Evolutionary conservation across 2,329 filamentous ascomycete genomes (phyloP), one percentile per base, ranked within the genome.

Genomic region (Stylonectria norvegica): DNA sequence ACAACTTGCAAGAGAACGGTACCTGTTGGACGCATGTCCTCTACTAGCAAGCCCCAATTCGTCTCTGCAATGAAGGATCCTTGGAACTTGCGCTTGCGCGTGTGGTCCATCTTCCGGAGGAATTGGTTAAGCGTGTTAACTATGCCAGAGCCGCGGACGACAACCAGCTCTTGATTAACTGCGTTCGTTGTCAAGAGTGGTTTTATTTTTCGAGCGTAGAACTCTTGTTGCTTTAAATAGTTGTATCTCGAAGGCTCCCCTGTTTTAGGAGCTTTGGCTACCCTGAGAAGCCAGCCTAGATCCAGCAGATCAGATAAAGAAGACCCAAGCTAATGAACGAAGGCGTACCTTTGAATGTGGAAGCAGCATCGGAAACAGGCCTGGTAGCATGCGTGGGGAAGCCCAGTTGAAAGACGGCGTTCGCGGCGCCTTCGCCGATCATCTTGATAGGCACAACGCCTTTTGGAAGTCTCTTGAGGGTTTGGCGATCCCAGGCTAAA

Each of bases 381-480:
- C n/a, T n/a, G n/a, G n/a, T n/a, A n/a, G n/a, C n/a, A n/a, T n/a
- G n/a, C n/a, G n/a, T n/a, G 4, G 67, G 63, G 15, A 71, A 45
- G 32, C 68, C 66, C 40, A 86, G 72, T 50, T 75, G 74, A 56
- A 86, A 89, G 47, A 90, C 83, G 36, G 84, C 75, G 61, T 93
- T 91, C 38, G 87, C 86, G 17, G 85, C 82, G 17, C 86, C 87
- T 62, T 93, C 86, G 18, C 73, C 76, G 16, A 80, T 63, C 42
- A 78, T 67, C 37, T 62, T 59, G 36, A 64, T 47, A 11, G 64
- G 61, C 18, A 53, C 60, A 27, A 61, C 58, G 20, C 62, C 63
- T 31, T 44, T 48, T 18, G 65, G 64, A 5, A 68, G 58, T 15
- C 54, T 54, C 46, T 59, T 65, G 40, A 66, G 45, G 8, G 48